Percentiles rank a stretch among this genome's conserved stretches.
These are phyloP conservation scores for Chrysanthemum makinoi DNA, from an alignment of 129 eudicot genomes.

Conservation along the genomic window DNA sequence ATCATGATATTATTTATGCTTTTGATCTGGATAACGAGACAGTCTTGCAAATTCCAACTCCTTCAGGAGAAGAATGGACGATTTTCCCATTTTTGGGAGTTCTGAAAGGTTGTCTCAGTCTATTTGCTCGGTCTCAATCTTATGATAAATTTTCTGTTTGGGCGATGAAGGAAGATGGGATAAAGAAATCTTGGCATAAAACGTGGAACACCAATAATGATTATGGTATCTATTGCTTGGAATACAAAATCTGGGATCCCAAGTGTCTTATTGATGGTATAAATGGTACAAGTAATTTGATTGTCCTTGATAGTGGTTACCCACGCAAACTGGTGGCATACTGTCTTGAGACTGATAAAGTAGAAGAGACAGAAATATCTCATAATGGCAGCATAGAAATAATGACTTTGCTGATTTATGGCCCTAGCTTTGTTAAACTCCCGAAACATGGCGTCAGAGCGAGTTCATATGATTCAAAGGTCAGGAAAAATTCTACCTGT, in stretches of 20 bases:
- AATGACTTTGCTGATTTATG: too few species aligned
- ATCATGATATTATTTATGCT: slow-evolving; percentile 16
- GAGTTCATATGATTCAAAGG: too few species aligned
- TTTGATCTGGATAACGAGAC: slow-evolving; percentile 33
- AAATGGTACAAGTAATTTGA: not conserved
- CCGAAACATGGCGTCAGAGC: too few species aligned
- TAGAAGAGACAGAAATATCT: not conserved
- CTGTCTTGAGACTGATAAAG: not conserved
- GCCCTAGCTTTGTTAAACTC: too few species aligned
- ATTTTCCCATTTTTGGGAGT: slow-evolving; percentile 21
- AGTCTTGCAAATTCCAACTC: slow-evolving; percentile 12
- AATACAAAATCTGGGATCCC: not conserved
- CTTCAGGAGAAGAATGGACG: slow-evolving; percentile 11
- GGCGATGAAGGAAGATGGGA: slow-evolving; percentile 57
- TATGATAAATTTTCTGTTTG: slow-evolving; percentile 37
- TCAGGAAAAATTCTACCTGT: too few species aligned
- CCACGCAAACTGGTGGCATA: not conserved
- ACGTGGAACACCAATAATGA: not conserved
- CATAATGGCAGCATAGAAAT: too few species aligned
- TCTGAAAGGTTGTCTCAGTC: slow-evolving; percentile 40
- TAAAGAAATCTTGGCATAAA: slow-evolving; percentile 39
- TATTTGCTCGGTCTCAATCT: slow-evolving; percentile 17
- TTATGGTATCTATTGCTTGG: not conserved
- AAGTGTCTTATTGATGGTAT: not conserved
- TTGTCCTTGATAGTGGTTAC: not conserved